Base-by-base conservation (phyloP, 2,329 filamentous ascomycete genomes). In the Rhynchosporium secalis region DNA sequence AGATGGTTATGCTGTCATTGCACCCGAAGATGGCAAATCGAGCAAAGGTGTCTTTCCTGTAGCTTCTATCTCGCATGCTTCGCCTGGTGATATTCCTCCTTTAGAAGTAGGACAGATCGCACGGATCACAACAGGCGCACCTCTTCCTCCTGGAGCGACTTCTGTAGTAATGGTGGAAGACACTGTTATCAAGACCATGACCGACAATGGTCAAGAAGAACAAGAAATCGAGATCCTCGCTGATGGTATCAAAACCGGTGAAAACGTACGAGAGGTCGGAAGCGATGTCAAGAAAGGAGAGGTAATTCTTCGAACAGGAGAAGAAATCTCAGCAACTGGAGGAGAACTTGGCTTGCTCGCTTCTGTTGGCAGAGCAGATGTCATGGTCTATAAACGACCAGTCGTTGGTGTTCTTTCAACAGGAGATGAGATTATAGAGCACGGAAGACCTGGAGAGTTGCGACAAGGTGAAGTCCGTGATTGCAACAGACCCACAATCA, bases 81-180 rank as follows among this genome's bases (percentile, higher is more conserved):
- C 91, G 15, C 86, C 92, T 0, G 84, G 87, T 0, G 85, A 89
- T 36, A 83, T 83, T 13, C 79, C 84, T 15, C 76, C 84, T 1
- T 78, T 97, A 2, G 81, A 87, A 59, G 80, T 85, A 40, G 92
- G 93, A 0, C 83, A 92, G 66, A 88, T 98, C 58, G 89, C 94
- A 0, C 84, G 95, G 52, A 96, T 99, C 69, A 99, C 95, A 0
- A 99, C 95, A 0, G 95, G 95, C 0, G 95, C 95, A 5, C 94
- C 95, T 10, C 78, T 99, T 0, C 95, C 95, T 1, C 87, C 87
- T 0, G 92, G 93, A 0, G 92, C 95, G 1, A 96, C 91, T 31
- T 89, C 94, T 0, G 93, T 99, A 4, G 88, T 97, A 52, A 98
- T 96, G 92, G 95, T 99, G 0, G 95, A 99, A 77, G 95, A 97